Percentiles rank a stretch among this genome's conserved stretches.
These are phyloP conservation scores for Fusarium phyllophilum DNA, from an alignment of 2,329 filamentous ascomycete genomes.

Conservation along the genomic window DNA sequence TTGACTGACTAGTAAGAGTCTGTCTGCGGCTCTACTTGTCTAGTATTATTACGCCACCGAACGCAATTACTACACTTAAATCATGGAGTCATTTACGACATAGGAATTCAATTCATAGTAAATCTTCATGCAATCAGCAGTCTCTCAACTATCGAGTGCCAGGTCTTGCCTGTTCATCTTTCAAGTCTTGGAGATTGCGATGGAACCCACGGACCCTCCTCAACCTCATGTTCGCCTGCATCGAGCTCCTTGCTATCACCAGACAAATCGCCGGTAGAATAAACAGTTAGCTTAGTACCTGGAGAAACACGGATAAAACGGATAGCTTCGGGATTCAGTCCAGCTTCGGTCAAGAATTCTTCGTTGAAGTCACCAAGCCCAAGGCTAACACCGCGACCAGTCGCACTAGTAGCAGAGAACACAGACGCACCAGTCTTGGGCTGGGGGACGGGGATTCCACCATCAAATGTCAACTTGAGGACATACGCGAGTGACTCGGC, in stretches of 20 bases:
- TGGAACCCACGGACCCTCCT: not conserved
- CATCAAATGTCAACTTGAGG: not conserved
- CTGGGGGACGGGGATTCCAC: not conserved
- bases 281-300: not conserved
- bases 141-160: no score
- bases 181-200: not conserved
- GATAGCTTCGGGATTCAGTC: not conserved
- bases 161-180: rapidly evolving
- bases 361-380: not conserved
- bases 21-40: no score
- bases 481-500: not conserved
- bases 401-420: not conserved
- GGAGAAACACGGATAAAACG: not conserved
- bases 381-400: not conserved
- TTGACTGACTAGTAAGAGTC: not conserved
- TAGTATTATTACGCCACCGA: rapidly evolving
- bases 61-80: no score
- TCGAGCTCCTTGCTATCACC: not conserved
- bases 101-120: not conserved
- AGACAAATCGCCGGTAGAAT: not conserved
- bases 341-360: constrained; percentile 6
- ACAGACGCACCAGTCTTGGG: not conserved
- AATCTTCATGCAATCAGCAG: not conserved
- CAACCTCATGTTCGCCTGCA: not conserved
- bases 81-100: rapidly evolving